Evolutionary conservation across 2,329 filamentous ascomycete species (phyloP).

Genomic region (Huntiella omanensis): DNA sequence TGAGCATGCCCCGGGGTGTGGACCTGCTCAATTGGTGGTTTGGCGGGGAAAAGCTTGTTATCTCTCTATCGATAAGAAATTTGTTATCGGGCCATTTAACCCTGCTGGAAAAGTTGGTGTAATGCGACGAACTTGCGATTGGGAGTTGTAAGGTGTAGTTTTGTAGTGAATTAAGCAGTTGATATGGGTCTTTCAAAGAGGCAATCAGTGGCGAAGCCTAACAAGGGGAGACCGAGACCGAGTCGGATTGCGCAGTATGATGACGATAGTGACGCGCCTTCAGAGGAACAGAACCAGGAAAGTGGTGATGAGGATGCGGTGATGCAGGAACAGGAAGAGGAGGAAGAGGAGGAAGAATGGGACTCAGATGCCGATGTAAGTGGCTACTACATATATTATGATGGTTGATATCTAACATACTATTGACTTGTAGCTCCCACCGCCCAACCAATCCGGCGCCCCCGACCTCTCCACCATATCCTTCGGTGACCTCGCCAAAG

Average conservation of each 20-base stretch:
- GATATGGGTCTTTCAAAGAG: conserved; percentile 23
- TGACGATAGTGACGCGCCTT: conserved; percentile 17
- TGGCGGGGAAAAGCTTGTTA: background rate
- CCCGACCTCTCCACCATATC: conserved; percentile 42
- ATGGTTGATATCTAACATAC: background rate
- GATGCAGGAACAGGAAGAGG: conserved; percentile 14
- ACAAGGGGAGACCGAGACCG: background rate
- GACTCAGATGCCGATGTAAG: conserved; percentile 10
- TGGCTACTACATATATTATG: background rate
- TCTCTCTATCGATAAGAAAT: conserved; percentile 8
- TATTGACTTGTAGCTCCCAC: background rate
- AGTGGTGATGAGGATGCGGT: conserved; percentile 18
- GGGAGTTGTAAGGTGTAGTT: background rate
- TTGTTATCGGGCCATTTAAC: background rate
- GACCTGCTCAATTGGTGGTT: too few relatives aligned
- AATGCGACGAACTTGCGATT: too few relatives aligned
- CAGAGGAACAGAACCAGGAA: conserved; percentile 14
- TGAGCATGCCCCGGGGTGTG: too few relatives aligned
- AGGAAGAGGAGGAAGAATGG: conserved; percentile 13
- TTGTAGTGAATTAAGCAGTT: background rate
- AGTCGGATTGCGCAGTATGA: conserved; percentile 16
- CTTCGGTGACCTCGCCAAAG: conserved; percentile 78
- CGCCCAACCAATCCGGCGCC: background rate
- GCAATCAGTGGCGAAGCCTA: conserved; percentile 17
- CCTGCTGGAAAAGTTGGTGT: background rate